phyloP scores from a whole-genome alignment of 192 early-diverging fungal genomes.

The Backusella parvicylindrica region DNA sequence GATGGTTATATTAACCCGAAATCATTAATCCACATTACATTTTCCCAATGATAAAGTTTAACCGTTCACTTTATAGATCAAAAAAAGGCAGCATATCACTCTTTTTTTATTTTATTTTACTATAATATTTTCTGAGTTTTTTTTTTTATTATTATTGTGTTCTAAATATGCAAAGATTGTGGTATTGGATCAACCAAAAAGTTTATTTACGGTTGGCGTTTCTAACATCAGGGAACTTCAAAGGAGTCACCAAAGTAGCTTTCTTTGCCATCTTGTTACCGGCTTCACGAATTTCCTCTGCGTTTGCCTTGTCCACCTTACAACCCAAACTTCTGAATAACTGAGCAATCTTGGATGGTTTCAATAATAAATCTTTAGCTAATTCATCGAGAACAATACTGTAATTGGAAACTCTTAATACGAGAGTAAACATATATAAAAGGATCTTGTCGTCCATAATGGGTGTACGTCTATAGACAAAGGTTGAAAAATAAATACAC shows the following conservation, averaged over 20 bases:
- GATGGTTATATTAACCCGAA: not conserved
- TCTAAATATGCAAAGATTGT: not conserved
- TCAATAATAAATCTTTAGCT: constrained; percentile 61
- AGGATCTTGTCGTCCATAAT: constrained; percentile 70
- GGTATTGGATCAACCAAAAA: constrained; percentile 2
- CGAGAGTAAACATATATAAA: constrained; percentile 71
- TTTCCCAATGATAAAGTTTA: not conserved
- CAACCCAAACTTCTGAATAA: constrained; percentile 46
- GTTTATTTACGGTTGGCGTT: constrained; percentile 16
- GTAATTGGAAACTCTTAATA: constrained; percentile 72
- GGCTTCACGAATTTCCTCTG: constrained; percentile 15
- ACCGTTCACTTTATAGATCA: not conserved
- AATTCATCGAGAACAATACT: constrained; percentile 57
- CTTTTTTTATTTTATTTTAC: not conserved
- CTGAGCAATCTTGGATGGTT: constrained; percentile 38
- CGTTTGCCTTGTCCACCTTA: constrained; percentile 37
- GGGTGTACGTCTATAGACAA: constrained; percentile 45
- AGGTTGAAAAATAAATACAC: not conserved
- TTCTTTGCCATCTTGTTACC: constrained; percentile 15
- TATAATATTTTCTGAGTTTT: not conserved
- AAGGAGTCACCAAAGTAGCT: constrained; percentile 25
- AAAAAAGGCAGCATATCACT: not conserved
- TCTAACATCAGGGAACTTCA: constrained; percentile 28
- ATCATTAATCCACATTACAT: not conserved
- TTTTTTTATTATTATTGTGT: not conserved